Evolutionary conservation across 2,329 filamentous ascomycete species (phyloP), one percentile per base, ranked within the genome.

Genomic region (Calonectria ilicicola): DNA sequence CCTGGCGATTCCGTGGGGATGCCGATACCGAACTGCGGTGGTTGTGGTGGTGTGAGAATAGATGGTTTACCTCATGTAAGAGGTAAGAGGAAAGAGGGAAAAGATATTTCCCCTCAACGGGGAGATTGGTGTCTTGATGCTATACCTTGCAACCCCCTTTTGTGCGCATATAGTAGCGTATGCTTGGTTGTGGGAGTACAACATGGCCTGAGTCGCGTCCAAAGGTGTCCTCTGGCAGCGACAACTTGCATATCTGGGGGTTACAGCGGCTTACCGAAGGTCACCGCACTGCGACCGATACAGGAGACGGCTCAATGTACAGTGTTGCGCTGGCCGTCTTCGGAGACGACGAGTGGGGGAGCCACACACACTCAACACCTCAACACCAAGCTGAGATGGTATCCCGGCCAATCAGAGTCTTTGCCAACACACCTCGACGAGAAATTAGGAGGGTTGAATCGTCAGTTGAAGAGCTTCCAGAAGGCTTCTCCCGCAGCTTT

Each of bases 401-500:
- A 42, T 12, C 8, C 40, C 6, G 35, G 35, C 69, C 69, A 71
- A 71, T 71, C 62, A 66, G 35, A 40, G 32, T 9, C 44, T 56
- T 12, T 29, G 26, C 44, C 64, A 40, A 15, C 29, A 62, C 69
- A 71, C 69, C 58, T 42, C 38, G 26, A 29, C 29, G 12, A 29
- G 44, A 23, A 19, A 32, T 17, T 19, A 38, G 53, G 64, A 63
- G 47, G 64, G 53, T 53, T 47, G 58, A 72, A 49, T 68, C 46
- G 60, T 40, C 53, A 56, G 26, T 56, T 27, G 26, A 47, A 42
- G 56, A 58, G 65, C 63, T 79, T 79, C 77, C 76, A 77, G 77
- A 79, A 79, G 38, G 46, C 72, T 79, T 79, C 77, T 79, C 72
- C 75, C 72, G 76, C 76, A 68, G 66, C 35, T 26, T 29, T 73